Evolutionary conservation across 352 stramenopile species (phyloP).

Genomic region (Pythium folliculosum): DNA sequence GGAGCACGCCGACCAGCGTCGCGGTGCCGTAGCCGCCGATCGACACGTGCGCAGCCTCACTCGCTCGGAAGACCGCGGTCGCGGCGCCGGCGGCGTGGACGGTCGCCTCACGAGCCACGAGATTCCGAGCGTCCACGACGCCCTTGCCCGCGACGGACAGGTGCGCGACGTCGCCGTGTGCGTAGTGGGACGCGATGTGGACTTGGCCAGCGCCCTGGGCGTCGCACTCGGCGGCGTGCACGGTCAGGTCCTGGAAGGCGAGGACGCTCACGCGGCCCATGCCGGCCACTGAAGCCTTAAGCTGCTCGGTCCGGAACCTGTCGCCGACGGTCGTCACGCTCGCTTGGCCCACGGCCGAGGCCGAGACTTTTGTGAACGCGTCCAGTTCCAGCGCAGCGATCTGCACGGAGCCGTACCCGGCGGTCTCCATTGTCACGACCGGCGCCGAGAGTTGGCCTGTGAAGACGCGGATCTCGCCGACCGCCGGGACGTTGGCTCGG

Average conservation of each 20-base stretch:
- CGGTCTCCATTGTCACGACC: conserved; percentile 3
- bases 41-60: conserved; percentile 7
- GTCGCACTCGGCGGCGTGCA: neutral
- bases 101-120: conserved; percentile 18
- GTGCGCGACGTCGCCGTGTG: neutral
- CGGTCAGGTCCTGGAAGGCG: neutral
- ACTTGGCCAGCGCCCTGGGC: conserved; percentile 2
- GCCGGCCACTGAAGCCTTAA: neutral
- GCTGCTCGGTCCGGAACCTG: neutral
- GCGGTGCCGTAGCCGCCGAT: conserved; percentile 14
- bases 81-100: conserved; percentile 4
- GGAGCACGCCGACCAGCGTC: conserved; percentile 8
- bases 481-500: neutral
- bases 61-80: conserved; percentile 10
- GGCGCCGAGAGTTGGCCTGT: conserved; percentile 5
- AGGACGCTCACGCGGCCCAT: conserved; percentile 1
- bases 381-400: neutral
- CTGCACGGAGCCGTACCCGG: conserved; percentile 13
- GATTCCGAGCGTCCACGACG: conserved; percentile 5
- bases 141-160: conserved; percentile 15
- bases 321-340: conserved; percentile 9
- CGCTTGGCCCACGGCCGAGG: neutral
- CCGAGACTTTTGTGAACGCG: neutral
- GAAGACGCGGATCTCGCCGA: conserved; percentile 4
- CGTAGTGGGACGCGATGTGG: conserved; percentile 7